Conservation (phyloP, 768 basidiomycete species). For the Russula sp. region DNA sequence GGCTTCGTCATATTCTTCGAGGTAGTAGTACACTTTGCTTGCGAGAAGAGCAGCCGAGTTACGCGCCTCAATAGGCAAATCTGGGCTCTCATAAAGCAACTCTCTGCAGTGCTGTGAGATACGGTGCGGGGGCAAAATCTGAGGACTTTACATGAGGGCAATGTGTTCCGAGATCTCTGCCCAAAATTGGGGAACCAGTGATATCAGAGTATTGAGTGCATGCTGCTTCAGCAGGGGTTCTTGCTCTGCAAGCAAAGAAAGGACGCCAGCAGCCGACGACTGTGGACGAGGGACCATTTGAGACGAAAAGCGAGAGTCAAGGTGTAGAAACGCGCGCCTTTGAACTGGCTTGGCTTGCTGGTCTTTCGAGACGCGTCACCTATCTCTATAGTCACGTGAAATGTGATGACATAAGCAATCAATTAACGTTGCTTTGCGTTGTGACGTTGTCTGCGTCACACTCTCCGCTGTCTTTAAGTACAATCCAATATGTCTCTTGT, state of each 20-base stretch:
- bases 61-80: slow-evolving; percentile 66
- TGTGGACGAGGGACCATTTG: slow-evolving; percentile 65
- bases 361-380: slow-evolving; percentile 36
- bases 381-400: slow-evolving; percentile 12
- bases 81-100: slow-evolving; percentile 77
- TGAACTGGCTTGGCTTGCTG: not conserved
- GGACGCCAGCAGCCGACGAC: slow-evolving; percentile 82
- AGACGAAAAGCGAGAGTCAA: slow-evolving; percentile 25
- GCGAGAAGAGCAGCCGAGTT: slow-evolving; percentile 85
- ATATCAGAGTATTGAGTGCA: slow-evolving; percentile 77
- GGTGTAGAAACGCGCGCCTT: slow-evolving; percentile 11
- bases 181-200: slow-evolving; percentile 93
- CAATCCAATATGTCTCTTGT: slow-evolving; percentile 33
- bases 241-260: slow-evolving; percentile 87
- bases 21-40: slow-evolving; percentile 98
- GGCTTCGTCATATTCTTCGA: slow-evolving; percentile 93
- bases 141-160: slow-evolving; percentile 68
- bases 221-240: slow-evolving; percentile 85
- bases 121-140: not conserved
- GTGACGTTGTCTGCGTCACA: slow-evolving; percentile 7
- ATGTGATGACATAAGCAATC: not conserved
- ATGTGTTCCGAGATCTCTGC: slow-evolving; percentile 97
- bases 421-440: not conserved
- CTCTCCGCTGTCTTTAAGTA: slow-evolving; percentile 7
- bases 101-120: slow-evolving; percentile 50